phyloP scores from a whole-genome alignment of 1,284 basidiomycete genomes.

The Tilletia walkeri region DNA sequence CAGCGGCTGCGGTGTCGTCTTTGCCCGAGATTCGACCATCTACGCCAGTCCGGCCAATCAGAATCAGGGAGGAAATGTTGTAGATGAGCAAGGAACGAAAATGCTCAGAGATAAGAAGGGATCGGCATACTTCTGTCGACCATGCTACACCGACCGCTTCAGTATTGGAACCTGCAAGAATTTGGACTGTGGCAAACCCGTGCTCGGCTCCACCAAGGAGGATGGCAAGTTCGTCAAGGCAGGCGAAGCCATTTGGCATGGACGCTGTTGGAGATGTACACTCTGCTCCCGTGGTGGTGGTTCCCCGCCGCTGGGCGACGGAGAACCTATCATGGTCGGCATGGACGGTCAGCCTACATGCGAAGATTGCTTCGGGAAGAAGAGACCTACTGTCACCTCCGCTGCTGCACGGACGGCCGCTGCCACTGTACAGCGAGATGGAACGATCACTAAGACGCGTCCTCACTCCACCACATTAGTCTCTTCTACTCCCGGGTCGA shows the following conservation, averaged over 20 bases:
- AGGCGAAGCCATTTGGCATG: constrained; percentile 33
- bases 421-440: background rate
- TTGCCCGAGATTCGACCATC: constrained; percentile 44
- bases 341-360: constrained; percentile 41
- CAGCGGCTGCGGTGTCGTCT: constrained; percentile 31
- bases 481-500: background rate
- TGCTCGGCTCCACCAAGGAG: constrained; percentile 44
- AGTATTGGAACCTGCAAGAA: constrained; percentile 31
- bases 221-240: constrained; percentile 44
- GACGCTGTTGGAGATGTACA: constrained; percentile 40
- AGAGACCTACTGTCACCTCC: background rate
- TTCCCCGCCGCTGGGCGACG: constrained; percentile 20
- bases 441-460: background rate
- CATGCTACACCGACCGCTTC: constrained; percentile 39
- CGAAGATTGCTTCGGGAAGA: constrained; percentile 38
- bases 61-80: too few relatives aligned
- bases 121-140: constrained; percentile 31
- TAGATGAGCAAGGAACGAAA: background rate
- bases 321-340: constrained; percentile 32
- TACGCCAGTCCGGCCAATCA: constrained; percentile 32
- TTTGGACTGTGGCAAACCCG: constrained; percentile 24
- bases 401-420: background rate
- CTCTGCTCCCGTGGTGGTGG: constrained; percentile 23
- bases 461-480: background rate
- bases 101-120: background rate